Conservation (phyloP, 148 eudicot genomes). For the Rheum nobile region DNA sequence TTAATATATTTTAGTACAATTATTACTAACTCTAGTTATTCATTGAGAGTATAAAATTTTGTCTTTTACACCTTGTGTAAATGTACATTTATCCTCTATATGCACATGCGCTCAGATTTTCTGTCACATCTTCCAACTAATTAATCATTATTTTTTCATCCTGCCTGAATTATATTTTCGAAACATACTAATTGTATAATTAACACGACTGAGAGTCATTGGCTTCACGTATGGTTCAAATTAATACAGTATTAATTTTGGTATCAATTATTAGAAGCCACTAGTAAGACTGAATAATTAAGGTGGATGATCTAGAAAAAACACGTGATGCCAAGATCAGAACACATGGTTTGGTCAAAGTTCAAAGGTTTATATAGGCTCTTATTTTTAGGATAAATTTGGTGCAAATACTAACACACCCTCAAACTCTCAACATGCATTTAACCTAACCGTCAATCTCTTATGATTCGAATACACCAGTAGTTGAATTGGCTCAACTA, state of each 20-base stretch:
- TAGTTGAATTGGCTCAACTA: no score
- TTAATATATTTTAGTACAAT: no score
- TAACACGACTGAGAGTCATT: neutral
- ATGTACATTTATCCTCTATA: no score
- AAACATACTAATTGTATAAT: neutral
- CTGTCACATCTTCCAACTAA: neutral
- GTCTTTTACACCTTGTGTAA: no score
- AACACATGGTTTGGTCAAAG: neutral
- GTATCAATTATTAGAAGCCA: neutral
- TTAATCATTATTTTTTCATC: neutral
- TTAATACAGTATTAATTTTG: neutral
- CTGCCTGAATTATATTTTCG: neutral
- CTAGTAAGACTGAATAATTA: neutral
- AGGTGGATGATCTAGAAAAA: neutral
- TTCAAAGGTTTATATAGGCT: neutral
- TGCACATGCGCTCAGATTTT: neutral
- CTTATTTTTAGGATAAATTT: neutral
- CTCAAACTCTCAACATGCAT: no score
- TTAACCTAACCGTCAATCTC: no score
- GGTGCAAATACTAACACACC: neutral
- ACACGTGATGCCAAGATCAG: slow-evolving; percentile 1
- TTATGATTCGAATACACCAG: no score
- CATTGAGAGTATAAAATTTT: no score
- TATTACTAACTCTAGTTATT: no score
- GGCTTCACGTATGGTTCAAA: neutral